phyloP scores from a whole-genome alignment of 169 alveolate species.

The Plasmodium malariae region DNA sequence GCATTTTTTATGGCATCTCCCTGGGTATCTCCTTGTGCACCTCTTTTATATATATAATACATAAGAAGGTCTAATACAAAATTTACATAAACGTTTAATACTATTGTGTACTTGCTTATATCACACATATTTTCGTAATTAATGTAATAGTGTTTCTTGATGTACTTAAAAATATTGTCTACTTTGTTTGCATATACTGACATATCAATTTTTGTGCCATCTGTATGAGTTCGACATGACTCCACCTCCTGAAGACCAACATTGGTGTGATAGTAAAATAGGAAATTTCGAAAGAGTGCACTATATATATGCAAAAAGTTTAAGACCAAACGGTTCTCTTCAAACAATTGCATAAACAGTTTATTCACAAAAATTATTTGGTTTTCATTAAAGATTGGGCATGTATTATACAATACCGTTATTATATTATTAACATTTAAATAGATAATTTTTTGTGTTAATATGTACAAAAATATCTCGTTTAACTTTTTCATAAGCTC shows the following conservation, averaged over 20 bases:
- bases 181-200: conserved; percentile 22
- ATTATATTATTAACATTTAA: conserved; percentile 29
- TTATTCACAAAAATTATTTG: conserved; percentile 13
- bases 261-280: background rate
- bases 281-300: conserved; percentile 8
- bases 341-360: conserved; percentile 27
- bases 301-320: conserved; percentile 21
- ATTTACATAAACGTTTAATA: conserved; percentile 40
- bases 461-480: background rate
- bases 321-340: conserved; percentile 19
- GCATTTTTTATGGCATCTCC: background rate
- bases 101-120: conserved; percentile 31
- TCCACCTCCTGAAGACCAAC: background rate
- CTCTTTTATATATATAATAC: conserved; percentile 8
- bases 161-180: conserved; percentile 7
- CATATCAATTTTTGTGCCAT: no score
- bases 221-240: no score
- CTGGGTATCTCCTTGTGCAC: background rate
- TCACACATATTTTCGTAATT: conserved; percentile 16
- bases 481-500: conserved; percentile 14
- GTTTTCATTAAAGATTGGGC: conserved; percentile 15
- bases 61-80: conserved; percentile 10
- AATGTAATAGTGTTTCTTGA: conserved; percentile 40
- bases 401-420: conserved; percentile 54
- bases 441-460: conserved; percentile 34